Evolutionary conservation across 495 filamentous ascomycete species (phyloP).

Genomic region (Hypoxylon lienhwacheense): DNA sequence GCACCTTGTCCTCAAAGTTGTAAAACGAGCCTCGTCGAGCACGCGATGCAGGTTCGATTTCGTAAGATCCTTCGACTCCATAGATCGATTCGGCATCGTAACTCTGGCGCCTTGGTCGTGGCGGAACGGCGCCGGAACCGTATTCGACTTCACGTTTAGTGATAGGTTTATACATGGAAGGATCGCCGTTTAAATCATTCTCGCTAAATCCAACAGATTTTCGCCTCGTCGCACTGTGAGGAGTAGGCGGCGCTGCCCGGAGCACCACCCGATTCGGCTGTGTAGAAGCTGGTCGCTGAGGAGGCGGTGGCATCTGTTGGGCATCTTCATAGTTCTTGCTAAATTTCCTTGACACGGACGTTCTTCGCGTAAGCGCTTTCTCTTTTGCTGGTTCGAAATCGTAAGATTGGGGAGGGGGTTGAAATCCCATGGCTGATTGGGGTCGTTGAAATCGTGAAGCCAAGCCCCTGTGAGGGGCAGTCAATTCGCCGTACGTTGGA

Average conservation of each 20-base stretch:
- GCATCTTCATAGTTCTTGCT: slow-evolving; percentile 45
- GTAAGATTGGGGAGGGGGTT: slow-evolving; percentile 35
- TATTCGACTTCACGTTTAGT: slow-evolving; percentile 38
- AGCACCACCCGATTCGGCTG: slow-evolving; percentile 40
- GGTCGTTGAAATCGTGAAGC: slow-evolving; percentile 46
- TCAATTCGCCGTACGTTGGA: slow-evolving; percentile 34
- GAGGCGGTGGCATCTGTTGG: slow-evolving; percentile 45
- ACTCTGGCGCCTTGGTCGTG: slow-evolving; percentile 27
- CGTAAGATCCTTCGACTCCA: slow-evolving; percentile 22
- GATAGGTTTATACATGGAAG: slow-evolving; percentile 41
- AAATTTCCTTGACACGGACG: slow-evolving; percentile 43
- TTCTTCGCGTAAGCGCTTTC: slow-evolving; percentile 39
- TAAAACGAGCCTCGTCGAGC: slow-evolving; percentile 35
- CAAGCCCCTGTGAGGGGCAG: slow-evolving; percentile 29
- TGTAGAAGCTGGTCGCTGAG: slow-evolving; percentile 46
- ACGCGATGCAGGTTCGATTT: slow-evolving; percentile 29
- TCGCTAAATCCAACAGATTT: slow-evolving; percentile 43
- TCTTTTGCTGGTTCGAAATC: slow-evolving; percentile 38
- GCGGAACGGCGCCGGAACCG: slow-evolving; percentile 32
- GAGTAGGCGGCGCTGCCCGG: slow-evolving; percentile 40
- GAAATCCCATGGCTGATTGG: slow-evolving; percentile 49
- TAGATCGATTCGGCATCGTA: slow-evolving; percentile 36
- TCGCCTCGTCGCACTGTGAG: slow-evolving; percentile 32
- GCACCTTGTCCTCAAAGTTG: slow-evolving; percentile 55
- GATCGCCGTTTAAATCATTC: slow-evolving; percentile 37